These are phyloP conservation scores for Tetrastigma voinierianum DNA, from an alignment of 164 flowering plant species.

Conservation along the genomic window DNA sequence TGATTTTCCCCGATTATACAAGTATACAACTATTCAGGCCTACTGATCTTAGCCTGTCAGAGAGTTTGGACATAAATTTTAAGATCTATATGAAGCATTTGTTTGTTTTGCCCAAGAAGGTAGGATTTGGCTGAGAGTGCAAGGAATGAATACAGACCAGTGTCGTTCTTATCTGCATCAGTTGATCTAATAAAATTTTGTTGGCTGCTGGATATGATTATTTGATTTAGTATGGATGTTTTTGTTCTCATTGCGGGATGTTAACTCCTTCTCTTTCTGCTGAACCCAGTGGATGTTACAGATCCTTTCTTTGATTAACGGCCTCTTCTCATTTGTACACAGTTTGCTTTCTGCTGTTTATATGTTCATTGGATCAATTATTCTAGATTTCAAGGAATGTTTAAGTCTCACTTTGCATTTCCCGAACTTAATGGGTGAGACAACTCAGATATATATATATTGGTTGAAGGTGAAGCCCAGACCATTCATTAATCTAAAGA, in stretches of 20 bases:
- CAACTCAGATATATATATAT: conserved; percentile 82
- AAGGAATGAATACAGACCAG: conserved; percentile 97
- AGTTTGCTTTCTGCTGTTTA: neutral
- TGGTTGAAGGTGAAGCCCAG: conserved; percentile 94
- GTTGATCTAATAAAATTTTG: neutral
- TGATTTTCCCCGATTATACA: conserved; percentile 96
- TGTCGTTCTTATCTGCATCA: conserved; percentile 16
- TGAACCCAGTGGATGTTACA: too few relatives aligned
- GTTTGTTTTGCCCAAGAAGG: conserved; percentile 43
- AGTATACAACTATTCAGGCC: conserved; percentile 92
- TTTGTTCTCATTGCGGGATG: too few relatives aligned
- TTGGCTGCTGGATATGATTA: neutral
- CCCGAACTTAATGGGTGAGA: conserved; percentile 87
- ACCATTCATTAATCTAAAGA: conserved; percentile 30
- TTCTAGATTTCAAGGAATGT: conserved; percentile 93
- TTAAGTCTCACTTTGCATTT: conserved; percentile 85
- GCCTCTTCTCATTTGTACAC: too few relatives aligned
- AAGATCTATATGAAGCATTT: conserved; percentile 4
- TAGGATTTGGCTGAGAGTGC: conserved; percentile 96
- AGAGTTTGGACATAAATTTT: neutral
- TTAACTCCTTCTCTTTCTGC: too few relatives aligned
- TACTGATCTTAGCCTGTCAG: conserved; percentile 12
- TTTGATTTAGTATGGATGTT: neutral
- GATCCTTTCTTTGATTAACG: too few relatives aligned
- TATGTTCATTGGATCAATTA: conserved; percentile 42